Base-by-base conservation (phyloP, 768 basidiomycete species). In the Trametes villosa region DNA sequence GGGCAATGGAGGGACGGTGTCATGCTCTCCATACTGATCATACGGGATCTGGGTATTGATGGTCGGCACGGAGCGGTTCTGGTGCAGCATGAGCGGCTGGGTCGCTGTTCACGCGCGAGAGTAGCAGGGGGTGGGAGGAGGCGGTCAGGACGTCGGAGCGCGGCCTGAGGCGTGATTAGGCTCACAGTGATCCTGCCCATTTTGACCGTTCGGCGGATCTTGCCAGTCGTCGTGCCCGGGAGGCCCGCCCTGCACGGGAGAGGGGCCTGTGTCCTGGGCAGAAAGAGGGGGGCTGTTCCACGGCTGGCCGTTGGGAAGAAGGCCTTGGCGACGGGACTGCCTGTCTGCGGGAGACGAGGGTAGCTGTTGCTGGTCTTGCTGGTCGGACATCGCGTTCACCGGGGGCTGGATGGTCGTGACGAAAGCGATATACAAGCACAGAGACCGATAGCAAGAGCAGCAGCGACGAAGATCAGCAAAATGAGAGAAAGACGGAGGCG, bases 41-140 rank as follows among this genome's bases (percentile, higher is more conserved):
- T 77, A 65, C 47, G 74, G 67, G 58, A 70, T 69, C 51, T 79
- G 74, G 34, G 78, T 75, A 36, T 79, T 73, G 29, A 83, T 69
- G 29, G 79, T 76, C 36, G 82, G 81, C 12, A 77, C 79, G 3
- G 83, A 86, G 54, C 72, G 75, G 63, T 85, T 83, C 40, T 74
- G 67, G 54, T 82, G 79, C 49, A 78, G 76, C 75, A 77, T 79
- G 59, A 81, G 49, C 3, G 59, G 62, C 48, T 55, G 54, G 38
- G 44, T 57, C 50, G 41, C 62, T 64, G 31, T 6, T 8, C 9
- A 22, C 29, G 30, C 13, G 45, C 34, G 31, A 13, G 34, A 38
- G 49, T 30, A 47, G 27, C 30, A 9, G 5, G 36, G 54, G 33
- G 41, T 51, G 36, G 33, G 50, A 29, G 22, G 27, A 38, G 38